Conservation (phyloP, 495 filamentous ascomycete genomes). For the Penicillium mononematosum region DNA sequence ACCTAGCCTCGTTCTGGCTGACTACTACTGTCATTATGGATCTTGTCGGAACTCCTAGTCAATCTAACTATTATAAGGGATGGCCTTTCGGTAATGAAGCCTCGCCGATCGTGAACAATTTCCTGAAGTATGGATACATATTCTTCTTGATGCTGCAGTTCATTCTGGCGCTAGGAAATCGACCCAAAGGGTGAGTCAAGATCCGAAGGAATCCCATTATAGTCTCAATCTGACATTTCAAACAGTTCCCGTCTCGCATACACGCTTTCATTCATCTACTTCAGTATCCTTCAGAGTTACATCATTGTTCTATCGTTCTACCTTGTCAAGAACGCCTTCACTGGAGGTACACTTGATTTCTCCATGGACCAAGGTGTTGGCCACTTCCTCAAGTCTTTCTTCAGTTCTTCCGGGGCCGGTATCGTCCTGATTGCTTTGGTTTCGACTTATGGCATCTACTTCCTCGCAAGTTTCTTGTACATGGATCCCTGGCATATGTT, state of each 20-base stretch:
- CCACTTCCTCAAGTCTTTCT: slow-evolving; percentile 68
- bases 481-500: slow-evolving; percentile 99
- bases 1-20: slow-evolving; percentile 77
- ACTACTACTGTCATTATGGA: slow-evolving; percentile 97
- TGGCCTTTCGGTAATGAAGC: slow-evolving; percentile 79
- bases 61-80: slow-evolving; percentile 45
- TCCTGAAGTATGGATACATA: slow-evolving; percentile 89
- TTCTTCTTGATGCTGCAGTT: slow-evolving; percentile 90
- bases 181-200: slow-evolving; percentile 73
- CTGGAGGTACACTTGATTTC: slow-evolving; percentile 52
- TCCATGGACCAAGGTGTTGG: slow-evolving; percentile 48
- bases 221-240: slow-evolving; percentile 19
- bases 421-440: slow-evolving; percentile 90
- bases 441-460: slow-evolving; percentile 95
- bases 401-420: slow-evolving; percentile 65
- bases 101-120: slow-evolving; percentile 87
- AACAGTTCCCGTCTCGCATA: slow-evolving; percentile 64
- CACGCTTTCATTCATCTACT: slow-evolving; percentile 84
- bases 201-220: neutral
- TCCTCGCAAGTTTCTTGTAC: slow-evolving; percentile 91
- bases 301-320: slow-evolving; percentile 83
- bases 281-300: slow-evolving; percentile 83
- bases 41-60: slow-evolving; percentile 73
- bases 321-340: slow-evolving; percentile 80
- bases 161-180: slow-evolving; percentile 90